Percentiles rank a stretch among this genome's conserved stretches.
Conservation (phyloP, 2,329 filamentous ascomycete species). For the Fusarium staphyleae region DNA sequence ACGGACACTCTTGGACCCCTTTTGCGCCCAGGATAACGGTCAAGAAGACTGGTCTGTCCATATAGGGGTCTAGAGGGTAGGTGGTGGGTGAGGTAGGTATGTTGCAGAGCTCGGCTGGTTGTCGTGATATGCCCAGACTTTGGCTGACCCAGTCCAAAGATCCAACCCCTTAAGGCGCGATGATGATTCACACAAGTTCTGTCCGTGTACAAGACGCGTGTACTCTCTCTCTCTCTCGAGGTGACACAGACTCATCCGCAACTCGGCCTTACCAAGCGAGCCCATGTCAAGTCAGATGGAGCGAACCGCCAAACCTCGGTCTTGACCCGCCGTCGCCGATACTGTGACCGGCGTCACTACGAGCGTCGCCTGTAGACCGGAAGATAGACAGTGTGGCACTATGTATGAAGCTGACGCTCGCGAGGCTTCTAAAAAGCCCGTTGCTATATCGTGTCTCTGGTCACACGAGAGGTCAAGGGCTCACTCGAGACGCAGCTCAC, state of each 20-base stretch:
- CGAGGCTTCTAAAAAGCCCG: background rate
- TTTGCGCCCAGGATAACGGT: background rate
- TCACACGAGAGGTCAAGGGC: slow-evolving; percentile 26
- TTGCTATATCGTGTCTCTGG: slow-evolving; percentile 7
- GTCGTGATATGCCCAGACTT: background rate
- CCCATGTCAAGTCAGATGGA: slow-evolving; percentile 24
- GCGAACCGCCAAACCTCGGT: slow-evolving; percentile 5
- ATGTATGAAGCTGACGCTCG: background rate
- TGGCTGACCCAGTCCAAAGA: background rate
- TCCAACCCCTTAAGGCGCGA: slow-evolving; percentile 1
- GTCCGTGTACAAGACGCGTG: slow-evolving; percentile 19
- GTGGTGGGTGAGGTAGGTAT: slow-evolving; percentile 1
- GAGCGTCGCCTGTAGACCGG: slow-evolving; percentile 1
- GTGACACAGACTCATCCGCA: slow-evolving; percentile 24
- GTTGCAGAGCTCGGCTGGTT: slow-evolving; percentile 1
- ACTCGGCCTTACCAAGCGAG: slow-evolving; percentile 22
- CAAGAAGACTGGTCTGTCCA: background rate
- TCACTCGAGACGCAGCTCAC: slow-evolving; percentile 12
- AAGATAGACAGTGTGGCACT: background rate
- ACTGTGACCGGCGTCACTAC: slow-evolving; percentile 18
- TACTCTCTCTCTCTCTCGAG: slow-evolving; percentile 24
- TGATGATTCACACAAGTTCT: slow-evolving; percentile 15
- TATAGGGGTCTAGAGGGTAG: background rate
- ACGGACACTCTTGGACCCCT: slow-evolving; percentile 5
- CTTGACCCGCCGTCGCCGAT: slow-evolving; percentile 6